A percentile compares a stretch with the other conserved stretches of the same genome.
These are phyloP conservation scores for Boletus insuetus DNA, from an alignment of 768 basidiomycete genomes.

Conservation along the genomic window DNA sequence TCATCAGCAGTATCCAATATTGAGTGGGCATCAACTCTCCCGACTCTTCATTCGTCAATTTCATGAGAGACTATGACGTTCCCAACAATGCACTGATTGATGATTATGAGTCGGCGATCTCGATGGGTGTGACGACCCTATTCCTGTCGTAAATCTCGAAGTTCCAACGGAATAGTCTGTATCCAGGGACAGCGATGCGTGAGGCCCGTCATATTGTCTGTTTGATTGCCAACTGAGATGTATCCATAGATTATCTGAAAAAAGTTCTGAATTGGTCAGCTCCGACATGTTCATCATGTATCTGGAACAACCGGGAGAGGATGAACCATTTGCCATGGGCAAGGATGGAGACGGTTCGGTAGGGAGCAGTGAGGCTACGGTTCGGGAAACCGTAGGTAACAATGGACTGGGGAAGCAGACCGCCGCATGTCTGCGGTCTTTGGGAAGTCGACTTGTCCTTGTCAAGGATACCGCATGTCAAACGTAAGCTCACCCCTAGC, in stretches of 20 bases:
- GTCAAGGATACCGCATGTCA: slow-evolving; percentile 27
- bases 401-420: not conserved
- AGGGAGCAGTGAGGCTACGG: too few relatives aligned
- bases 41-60: slow-evolving; percentile 7
- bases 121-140: slow-evolving; percentile 26
- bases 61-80: slow-evolving; percentile 5
- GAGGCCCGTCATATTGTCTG: not conserved
- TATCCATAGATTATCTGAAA: slow-evolving; percentile 5
- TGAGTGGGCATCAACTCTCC: slow-evolving; percentile 2
- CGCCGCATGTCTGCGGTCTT: not conserved
- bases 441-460: slow-evolving; percentile 16
- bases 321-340: not conserved
- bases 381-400: too few relatives aligned
- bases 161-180: too few relatives aligned
- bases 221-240: not conserved
- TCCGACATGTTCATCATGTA: slow-evolving; percentile 14
- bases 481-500: slow-evolving; percentile 13
- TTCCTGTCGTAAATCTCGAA: too few relatives aligned
- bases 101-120: slow-evolving; percentile 34
- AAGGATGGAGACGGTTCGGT: too few relatives aligned
- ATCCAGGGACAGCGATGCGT: slow-evolving; percentile 6
- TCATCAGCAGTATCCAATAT: not conserved
- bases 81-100: slow-evolving; percentile 6
- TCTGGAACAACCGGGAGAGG: not conserved
- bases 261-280: slow-evolving; percentile 2